Evolutionary conservation across 805 yeast species (phyloP).

Genomic region (Candida dajiaensis): DNA sequence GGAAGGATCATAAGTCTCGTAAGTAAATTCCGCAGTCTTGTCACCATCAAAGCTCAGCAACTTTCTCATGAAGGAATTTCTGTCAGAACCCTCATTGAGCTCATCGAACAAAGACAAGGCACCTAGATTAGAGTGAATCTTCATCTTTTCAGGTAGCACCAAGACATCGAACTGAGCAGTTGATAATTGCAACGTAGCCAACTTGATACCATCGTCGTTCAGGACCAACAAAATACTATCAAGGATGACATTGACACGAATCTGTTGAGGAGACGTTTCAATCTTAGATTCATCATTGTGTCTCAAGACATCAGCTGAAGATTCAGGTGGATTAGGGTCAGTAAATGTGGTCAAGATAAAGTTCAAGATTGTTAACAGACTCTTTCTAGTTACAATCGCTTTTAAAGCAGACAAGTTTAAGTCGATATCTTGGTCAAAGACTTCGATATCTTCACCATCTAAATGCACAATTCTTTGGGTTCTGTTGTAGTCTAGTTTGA

Average conservation of each 20-base stretch:
- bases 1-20: constrained; percentile 70
- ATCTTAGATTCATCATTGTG: constrained; percentile 56
- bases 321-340: constrained; percentile 63
- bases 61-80: constrained; percentile 54
- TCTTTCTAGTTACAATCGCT: constrained; percentile 69
- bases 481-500: constrained; percentile 54
- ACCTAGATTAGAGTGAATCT: constrained; percentile 66
- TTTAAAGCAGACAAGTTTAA: constrained; percentile 74
- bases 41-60: constrained; percentile 77
- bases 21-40: constrained; percentile 72
- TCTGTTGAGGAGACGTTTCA: constrained; percentile 65
- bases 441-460: constrained; percentile 50
- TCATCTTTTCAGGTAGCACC: constrained; percentile 72
- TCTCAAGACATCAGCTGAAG: constrained; percentile 65
- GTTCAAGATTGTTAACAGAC: constrained; percentile 71
- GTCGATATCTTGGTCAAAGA: constrained; percentile 70
- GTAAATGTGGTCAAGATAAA: constrained; percentile 84
- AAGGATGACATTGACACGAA: constrained; percentile 60
- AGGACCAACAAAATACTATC: constrained; percentile 70
- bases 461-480: constrained; percentile 53
- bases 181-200: constrained; percentile 74
- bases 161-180: constrained; percentile 64
- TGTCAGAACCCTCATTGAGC: constrained; percentile 53
- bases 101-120: constrained; percentile 77
- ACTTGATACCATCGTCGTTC: constrained; percentile 75